A percentile compares a stretch with the other conserved stretches of the same genome.
Evolutionary conservation across 225 moss, liverwort and hornwort species (phyloP).

Genomic region (Marchantia paleacea): DNA sequence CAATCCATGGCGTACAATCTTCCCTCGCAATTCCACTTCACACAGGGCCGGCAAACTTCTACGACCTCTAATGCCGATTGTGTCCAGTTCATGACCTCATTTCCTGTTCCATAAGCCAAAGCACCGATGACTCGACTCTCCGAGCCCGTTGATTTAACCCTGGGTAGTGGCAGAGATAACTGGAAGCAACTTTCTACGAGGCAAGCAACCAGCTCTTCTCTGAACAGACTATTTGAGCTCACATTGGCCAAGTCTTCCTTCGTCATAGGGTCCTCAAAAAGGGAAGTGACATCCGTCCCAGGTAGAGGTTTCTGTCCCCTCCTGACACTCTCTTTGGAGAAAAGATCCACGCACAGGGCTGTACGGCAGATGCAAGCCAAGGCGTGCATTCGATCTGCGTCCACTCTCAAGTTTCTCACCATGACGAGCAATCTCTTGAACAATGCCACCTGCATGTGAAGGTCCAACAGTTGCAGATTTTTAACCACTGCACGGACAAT

Average conservation of each 20-base stretch:
- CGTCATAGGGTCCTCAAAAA: constrained; percentile 85
- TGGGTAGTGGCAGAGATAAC: constrained; percentile 81
- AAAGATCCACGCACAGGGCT: constrained; percentile 84
- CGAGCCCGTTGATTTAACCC: constrained; percentile 48
- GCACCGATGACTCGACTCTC: constrained; percentile 86
- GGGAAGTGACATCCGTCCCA: constrained; percentile 76
- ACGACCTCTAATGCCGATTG: constrained; percentile 96
- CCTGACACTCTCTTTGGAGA: constrained; percentile 88
- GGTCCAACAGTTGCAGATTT: constrained; percentile 88
- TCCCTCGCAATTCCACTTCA: constrained; percentile 94
- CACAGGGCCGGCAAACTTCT: constrained; percentile 92
- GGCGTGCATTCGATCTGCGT: constrained; percentile 94
- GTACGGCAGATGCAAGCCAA: constrained; percentile 93
- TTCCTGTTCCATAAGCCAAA: constrained; percentile 82
- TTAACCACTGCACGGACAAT: constrained; percentile 97
- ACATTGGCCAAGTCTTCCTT: constrained; percentile 73
- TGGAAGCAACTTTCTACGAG: constrained; percentile 96
- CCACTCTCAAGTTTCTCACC: constrained; percentile 92
- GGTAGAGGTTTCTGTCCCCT: constrained; percentile 88
- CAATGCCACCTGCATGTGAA: constrained; percentile 95
- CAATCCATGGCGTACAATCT: constrained; percentile 93
- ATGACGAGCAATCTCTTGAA: constrained; percentile 90
- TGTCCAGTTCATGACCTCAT: constrained; percentile 88
- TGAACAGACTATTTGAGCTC: constrained; percentile 65
- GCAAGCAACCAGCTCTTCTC: constrained; percentile 90